These are phyloP conservation scores for Pichia sp. DNA, from an alignment of 1,139 yeast species.

Conservation along the genomic window DNA sequence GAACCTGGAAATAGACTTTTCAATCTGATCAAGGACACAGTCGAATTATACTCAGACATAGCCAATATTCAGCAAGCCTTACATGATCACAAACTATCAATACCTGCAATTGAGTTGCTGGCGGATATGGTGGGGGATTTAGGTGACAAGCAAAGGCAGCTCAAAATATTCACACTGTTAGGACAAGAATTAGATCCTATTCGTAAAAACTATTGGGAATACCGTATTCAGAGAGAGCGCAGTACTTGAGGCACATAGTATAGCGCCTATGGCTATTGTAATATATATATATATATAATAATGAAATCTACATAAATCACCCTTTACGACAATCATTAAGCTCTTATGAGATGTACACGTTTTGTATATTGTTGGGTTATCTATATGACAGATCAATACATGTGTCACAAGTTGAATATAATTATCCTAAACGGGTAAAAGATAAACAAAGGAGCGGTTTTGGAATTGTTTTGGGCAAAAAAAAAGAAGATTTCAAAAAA, in stretches of 20 bases:
- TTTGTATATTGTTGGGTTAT: no score
- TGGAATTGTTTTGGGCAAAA: not conserved
- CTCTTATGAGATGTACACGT: no score
- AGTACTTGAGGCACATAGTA: not conserved
- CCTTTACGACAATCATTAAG: no score
- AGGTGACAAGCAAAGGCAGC: not conserved
- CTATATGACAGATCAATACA: not conserved
- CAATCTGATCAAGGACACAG: conserved; percentile 28
- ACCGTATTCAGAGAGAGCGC: not conserved
- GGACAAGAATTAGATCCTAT: conserved; percentile 52
- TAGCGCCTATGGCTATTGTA: no score
- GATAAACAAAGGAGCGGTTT: not conserved
- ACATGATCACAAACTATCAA: conserved; percentile 32
- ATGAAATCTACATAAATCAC: no score
- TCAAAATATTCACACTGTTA: conserved; percentile 27
- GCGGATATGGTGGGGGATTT: conserved; percentile 39
- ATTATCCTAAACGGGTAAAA: conserved; percentile 1
- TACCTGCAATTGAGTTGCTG: conserved; percentile 60
- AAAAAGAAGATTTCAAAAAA: not conserved
- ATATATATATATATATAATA: no score
- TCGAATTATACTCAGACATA: conserved; percentile 24
- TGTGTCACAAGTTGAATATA: not conserved
- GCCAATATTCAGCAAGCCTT: not conserved
- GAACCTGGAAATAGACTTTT: not conserved
- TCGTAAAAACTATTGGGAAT: conserved; percentile 56